Conservation (phyloP, 495 filamentous ascomycete genomes). For the Xylaria castorea region DNA sequence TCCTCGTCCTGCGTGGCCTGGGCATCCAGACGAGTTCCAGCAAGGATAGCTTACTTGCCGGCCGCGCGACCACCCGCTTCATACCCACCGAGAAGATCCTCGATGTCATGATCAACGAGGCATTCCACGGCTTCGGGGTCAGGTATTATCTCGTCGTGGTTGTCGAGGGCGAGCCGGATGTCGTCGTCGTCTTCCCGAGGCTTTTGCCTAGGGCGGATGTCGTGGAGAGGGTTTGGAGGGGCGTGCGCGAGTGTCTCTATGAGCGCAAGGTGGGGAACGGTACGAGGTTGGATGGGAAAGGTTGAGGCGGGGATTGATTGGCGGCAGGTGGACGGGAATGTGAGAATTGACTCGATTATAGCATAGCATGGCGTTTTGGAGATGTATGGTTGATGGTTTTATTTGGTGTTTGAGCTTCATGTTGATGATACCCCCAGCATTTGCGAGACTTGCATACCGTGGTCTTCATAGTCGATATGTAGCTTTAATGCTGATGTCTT, state of each 20-base stretch:
- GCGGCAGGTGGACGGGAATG: neutral
- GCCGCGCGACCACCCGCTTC: conserved; percentile 72
- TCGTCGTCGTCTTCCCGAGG: conserved; percentile 91
- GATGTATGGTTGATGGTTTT: neutral
- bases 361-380: conserved; percentile 25
- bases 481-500: conserved; percentile 4
- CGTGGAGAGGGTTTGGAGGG: conserved; percentile 86
- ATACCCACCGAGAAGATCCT: conserved; percentile 92
- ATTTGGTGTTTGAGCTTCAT: conserved; percentile 8
- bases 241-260: conserved; percentile 75
- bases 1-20: conserved; percentile 86
- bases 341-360: neutral
- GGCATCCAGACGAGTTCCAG: conserved; percentile 88
- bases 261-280: conserved; percentile 56
- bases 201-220: conserved; percentile 73
- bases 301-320: too few species aligned
- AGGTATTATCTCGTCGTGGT: conserved; percentile 88
- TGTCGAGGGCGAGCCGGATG: conserved; percentile 86
- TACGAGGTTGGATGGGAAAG: conserved; percentile 22
- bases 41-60: conserved; percentile 63
- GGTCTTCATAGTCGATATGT: neutral
- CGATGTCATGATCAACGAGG: conserved; percentile 94
- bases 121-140: conserved; percentile 92
- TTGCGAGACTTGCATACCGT: neutral
- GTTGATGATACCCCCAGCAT: conserved; percentile 37